Base-by-base conservation (phyloP, 106 monocot genomes). In the Allium cepa region DNA sequence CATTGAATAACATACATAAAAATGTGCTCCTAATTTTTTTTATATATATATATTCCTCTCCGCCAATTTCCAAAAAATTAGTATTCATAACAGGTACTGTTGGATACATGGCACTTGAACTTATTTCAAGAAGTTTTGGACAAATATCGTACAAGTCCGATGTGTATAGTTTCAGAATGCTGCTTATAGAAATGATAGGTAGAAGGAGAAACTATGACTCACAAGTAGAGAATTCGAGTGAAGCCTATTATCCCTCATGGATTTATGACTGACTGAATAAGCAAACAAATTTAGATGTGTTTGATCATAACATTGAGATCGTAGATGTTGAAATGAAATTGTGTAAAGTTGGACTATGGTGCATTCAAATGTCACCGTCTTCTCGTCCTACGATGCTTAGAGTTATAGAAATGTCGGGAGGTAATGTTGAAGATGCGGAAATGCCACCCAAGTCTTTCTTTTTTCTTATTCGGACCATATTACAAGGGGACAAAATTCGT, bases 21-120 rank as follows among this genome's bases (percentile, higher is more conserved):
- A 36, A 36, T 36, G 36, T 36, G 36, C 36, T 36, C 36, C 36
- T 36, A 36, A 36, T 36, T 5, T 0, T 36, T 36, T 36, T n/a
- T n/a, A n/a, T n/a, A 2, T 36, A 1, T 36, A 36, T 36, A 36
- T 36, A 36, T 36, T 36, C 36, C 36, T 4, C 36, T 36, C 36
- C 5, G 36, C 36, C 36, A 36, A 36, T 36, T 36, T 36, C 36
- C 36, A 5, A 1, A 36, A 36, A 3, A 36, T 4, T 0, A 36
- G 5, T 36, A 36, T 36, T 36, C 36, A 36, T 2, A 36, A 36
- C 36, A 68, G 1, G 36, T 9, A 64, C 55, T 0, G 64, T 64
- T 8, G 64, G 72, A 14, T 73, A 73, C 14, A 72, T 88, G 3
- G 84, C 84, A 11, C 87, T 83, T 0, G 80, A 87, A 64, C 46